phyloP scores from a whole-genome alignment of 768 basidiomycete genomes.

The Guyanaporus albipodus region DNA sequence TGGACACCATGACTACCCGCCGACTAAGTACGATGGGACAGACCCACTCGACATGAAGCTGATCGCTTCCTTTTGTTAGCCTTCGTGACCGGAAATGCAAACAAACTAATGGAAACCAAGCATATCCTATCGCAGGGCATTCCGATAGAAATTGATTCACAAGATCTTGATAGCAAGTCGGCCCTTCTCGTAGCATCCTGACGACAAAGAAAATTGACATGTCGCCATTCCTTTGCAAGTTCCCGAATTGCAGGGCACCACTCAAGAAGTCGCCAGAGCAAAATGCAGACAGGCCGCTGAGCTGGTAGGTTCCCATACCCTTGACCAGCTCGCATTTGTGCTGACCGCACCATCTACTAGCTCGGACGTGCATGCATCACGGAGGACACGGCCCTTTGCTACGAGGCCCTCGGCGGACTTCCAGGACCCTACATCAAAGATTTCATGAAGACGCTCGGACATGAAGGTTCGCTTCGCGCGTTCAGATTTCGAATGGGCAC shows the following conservation, averaged over 20 bases:
- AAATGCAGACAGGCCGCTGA: conserved; percentile 88
- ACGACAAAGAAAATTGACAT: neutral
- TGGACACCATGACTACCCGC: conserved; percentile 22
- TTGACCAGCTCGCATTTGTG: neutral
- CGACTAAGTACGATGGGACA: conserved; percentile 22
- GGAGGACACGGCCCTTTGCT: conserved; percentile 94
- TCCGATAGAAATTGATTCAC: conserved; percentile 73
- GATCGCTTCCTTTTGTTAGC: conserved; percentile 43
- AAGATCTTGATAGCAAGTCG: conserved; percentile 72
- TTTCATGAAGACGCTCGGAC: conserved; percentile 79
- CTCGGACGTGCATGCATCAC: conserved; percentile 62
- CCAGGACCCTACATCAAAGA: conserved; percentile 98
- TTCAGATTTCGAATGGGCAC: neutral
- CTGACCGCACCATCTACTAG: conserved; percentile 21
- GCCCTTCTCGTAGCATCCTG: neutral
- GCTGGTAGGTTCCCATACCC: conserved; percentile 44
- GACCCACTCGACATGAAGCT: neutral
- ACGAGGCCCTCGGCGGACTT: conserved; percentile 82
- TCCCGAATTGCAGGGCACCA: conserved; percentile 92
- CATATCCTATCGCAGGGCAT: conserved; percentile 67
- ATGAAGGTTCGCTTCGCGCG: conserved; percentile 54
- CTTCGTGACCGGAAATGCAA: conserved; percentile 92
- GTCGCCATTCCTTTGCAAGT: conserved; percentile 48
- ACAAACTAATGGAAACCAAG: conserved; percentile 87
- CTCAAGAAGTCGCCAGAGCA: conserved; percentile 80